A percentile compares a stretch with the other conserved stretches of the same genome.
Evolutionary conservation across 2,329 filamentous ascomycete species (phyloP).

Genomic region (Phymatotrichopsis omnivora): DNA sequence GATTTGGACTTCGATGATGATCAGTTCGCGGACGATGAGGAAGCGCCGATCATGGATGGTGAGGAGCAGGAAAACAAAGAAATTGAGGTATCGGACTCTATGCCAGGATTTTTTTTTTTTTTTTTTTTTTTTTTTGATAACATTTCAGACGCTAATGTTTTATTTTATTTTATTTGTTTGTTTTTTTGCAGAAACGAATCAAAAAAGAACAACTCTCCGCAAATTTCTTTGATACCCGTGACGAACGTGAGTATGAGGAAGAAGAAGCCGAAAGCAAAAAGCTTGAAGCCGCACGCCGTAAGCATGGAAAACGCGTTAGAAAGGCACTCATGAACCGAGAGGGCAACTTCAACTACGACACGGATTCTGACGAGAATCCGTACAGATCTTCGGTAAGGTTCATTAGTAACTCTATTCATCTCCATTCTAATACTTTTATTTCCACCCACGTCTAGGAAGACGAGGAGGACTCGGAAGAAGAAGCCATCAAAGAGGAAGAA

Average conservation of each 20-base stretch:
- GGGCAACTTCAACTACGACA: slow-evolving; percentile 43
- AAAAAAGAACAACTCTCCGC: slow-evolving; percentile 51
- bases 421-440: slow-evolving; percentile 7
- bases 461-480: slow-evolving; percentile 38
- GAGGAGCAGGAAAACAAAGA: slow-evolving; percentile 50
- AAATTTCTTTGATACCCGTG: slow-evolving; percentile 50
- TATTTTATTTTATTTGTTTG: slow-evolving; percentile 1
- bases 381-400: slow-evolving; percentile 32
- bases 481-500: slow-evolving; percentile 41
- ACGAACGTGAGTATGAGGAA: slow-evolving; percentile 47
- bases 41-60: slow-evolving; percentile 47
- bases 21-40: slow-evolving; percentile 55
- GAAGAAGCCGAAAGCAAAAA: slow-evolving; percentile 48
- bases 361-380: slow-evolving; percentile 35
- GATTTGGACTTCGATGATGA: slow-evolving; percentile 61
- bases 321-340: slow-evolving; percentile 44
- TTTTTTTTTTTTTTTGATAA: neutral
- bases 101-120: neutral
- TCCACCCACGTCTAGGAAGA: slow-evolving; percentile 27
- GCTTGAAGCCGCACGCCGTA: slow-evolving; percentile 40
- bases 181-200: slow-evolving; percentile 39
- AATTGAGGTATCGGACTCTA: slow-evolving; percentile 34
- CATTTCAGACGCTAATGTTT: slow-evolving; percentile 1
- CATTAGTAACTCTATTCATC: neutral
- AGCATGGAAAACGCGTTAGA: slow-evolving; percentile 39